A percentile compares a stretch with the other conserved stretches of the same genome.
phyloP scores from a whole-genome alignment of 1,139 yeast species.

The Kodamaea sp. region DNA sequence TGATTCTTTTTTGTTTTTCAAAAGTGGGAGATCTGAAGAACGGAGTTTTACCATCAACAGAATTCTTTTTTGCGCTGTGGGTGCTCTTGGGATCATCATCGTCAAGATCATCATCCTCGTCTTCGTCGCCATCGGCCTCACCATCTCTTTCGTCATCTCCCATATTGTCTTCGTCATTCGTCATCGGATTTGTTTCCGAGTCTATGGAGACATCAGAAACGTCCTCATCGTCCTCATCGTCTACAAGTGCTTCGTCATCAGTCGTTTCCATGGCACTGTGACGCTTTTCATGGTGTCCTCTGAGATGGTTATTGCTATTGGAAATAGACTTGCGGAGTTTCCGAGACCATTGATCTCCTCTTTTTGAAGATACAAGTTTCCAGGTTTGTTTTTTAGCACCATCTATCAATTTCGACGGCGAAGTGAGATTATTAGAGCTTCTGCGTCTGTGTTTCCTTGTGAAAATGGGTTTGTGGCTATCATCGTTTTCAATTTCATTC shows the following conservation, averaged over 20 bases:
- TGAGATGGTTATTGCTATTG: slow-evolving; percentile 16
- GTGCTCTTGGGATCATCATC: background rate
- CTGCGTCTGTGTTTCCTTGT: slow-evolving; percentile 7
- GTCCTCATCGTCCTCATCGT: slow-evolving; percentile 11
- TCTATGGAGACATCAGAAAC: slow-evolving; percentile 21
- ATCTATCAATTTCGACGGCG: slow-evolving; percentile 5
- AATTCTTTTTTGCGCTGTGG: slow-evolving; percentile 18
- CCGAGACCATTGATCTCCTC: slow-evolving; percentile 12
- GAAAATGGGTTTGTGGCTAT: slow-evolving; percentile 32
- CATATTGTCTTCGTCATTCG: slow-evolving; percentile 14
- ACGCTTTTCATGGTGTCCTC: background rate
- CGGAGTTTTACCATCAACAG: slow-evolving; percentile 12
- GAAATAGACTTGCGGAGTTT: slow-evolving; percentile 23
- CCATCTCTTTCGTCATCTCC: slow-evolving; percentile 17
- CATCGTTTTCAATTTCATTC: slow-evolving; percentile 56
- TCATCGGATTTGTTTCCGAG: slow-evolving; percentile 5
- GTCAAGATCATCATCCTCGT: slow-evolving; percentile 10
- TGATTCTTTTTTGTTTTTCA: slow-evolving; percentile 27
- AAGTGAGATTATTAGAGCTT: slow-evolving; percentile 6
- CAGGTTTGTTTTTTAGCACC: slow-evolving; percentile 6
- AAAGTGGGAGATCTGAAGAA: slow-evolving; percentile 43
- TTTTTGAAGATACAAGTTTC: slow-evolving; percentile 16
- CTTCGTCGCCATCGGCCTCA: slow-evolving; percentile 12
- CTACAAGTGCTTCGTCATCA: background rate
- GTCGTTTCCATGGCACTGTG: background rate